Evolutionary conservation across 495 filamentous ascomycete species (phyloP).

Genomic region (Schizothecium vesticola): DNA sequence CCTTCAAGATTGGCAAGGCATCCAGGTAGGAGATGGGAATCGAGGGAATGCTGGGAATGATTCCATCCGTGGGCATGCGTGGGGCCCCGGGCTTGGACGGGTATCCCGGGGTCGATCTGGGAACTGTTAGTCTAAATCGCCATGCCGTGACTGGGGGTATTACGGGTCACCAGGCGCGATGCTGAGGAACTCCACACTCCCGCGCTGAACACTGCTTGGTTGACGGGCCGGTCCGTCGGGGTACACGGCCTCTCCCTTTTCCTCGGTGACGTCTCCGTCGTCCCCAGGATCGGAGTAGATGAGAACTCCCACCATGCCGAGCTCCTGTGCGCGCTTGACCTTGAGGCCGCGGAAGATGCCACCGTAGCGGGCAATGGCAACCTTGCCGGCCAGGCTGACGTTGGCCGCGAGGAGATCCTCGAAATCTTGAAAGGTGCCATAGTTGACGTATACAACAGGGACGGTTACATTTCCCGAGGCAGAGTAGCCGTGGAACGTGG

Average conservation of each 20-base stretch:
- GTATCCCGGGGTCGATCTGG: slow-evolving; percentile 80
- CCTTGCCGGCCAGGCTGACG: slow-evolving; percentile 73
- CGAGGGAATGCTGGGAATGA: slow-evolving; percentile 82
- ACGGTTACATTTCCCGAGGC: slow-evolving; percentile 87
- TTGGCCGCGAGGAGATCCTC: slow-evolving; percentile 75
- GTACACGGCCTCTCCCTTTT: slow-evolving; percentile 74
- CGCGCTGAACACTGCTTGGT: slow-evolving; percentile 84
- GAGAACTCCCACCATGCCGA: slow-evolving; percentile 83
- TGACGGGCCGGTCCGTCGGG: slow-evolving; percentile 84
- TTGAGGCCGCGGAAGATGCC: slow-evolving; percentile 85
- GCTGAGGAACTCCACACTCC: slow-evolving; percentile 83
- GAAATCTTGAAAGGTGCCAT: slow-evolving; percentile 78
- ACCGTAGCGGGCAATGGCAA: slow-evolving; percentile 84
- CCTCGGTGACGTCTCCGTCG: slow-evolving; percentile 74
- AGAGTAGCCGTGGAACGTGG: slow-evolving; percentile 94
- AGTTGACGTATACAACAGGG: slow-evolving; percentile 74
- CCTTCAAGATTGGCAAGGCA: slow-evolving; percentile 76
- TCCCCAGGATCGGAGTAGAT: slow-evolving; percentile 88
- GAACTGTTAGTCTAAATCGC: slow-evolving; percentile 5
- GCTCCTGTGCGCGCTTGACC: slow-evolving; percentile 84
- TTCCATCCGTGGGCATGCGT: slow-evolving; percentile 60
- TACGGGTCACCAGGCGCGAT: slow-evolving; percentile 56
- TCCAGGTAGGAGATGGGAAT: slow-evolving; percentile 87
- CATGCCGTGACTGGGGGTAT: slow-evolving; percentile 13
- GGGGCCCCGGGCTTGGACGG: slow-evolving; percentile 85